phyloP scores from a whole-genome alignment of 306 rosid genomes.

The Chamaecrista fasciculata region DNA sequence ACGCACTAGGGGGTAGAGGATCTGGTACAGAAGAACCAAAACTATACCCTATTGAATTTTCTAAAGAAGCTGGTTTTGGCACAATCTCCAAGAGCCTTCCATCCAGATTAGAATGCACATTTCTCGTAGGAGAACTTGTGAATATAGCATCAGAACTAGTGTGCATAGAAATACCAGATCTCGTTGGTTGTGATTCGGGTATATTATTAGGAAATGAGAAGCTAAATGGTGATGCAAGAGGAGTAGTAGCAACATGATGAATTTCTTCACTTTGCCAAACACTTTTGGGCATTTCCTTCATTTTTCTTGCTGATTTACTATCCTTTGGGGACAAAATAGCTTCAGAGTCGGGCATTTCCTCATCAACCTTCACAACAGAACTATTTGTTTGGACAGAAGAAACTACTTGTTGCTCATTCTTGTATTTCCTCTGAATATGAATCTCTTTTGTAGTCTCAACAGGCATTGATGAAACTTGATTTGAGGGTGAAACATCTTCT shows the following conservation, averaged over 20 bases:
- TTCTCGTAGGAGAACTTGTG: constrained; percentile 40
- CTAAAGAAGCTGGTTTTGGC: constrained; percentile 43
- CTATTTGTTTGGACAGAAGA: constrained; percentile 39
- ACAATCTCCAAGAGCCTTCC: constrained; percentile 40
- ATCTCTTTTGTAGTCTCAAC: constrained; percentile 39
- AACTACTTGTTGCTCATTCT: constrained; percentile 35
- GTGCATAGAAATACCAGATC: constrained; percentile 34
- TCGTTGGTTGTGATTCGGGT: constrained; percentile 42
- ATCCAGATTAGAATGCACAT: constrained; percentile 36
- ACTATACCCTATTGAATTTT: constrained; percentile 33
- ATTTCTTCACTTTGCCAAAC: constrained; percentile 38
- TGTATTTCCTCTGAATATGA: constrained; percentile 31
- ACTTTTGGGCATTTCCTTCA: constrained; percentile 28
- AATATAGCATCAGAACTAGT: constrained; percentile 36
- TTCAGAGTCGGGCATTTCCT: constrained; percentile 49
- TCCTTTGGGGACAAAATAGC: constrained; percentile 44
- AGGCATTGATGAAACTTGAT: constrained; percentile 34
- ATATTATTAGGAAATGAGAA: constrained; percentile 36
- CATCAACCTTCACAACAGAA: constrained; percentile 45
- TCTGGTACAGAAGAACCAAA: constrained; percentile 30
- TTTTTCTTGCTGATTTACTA: constrained; percentile 38
- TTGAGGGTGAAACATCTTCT: constrained; percentile 53
- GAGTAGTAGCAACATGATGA: constrained; percentile 28
- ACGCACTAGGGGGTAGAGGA: constrained; percentile 32
- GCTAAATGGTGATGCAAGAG: constrained; percentile 33